phyloP scores from a whole-genome alignment of 805 yeast genomes.

The Starmerella lactis-condensi region DNA sequence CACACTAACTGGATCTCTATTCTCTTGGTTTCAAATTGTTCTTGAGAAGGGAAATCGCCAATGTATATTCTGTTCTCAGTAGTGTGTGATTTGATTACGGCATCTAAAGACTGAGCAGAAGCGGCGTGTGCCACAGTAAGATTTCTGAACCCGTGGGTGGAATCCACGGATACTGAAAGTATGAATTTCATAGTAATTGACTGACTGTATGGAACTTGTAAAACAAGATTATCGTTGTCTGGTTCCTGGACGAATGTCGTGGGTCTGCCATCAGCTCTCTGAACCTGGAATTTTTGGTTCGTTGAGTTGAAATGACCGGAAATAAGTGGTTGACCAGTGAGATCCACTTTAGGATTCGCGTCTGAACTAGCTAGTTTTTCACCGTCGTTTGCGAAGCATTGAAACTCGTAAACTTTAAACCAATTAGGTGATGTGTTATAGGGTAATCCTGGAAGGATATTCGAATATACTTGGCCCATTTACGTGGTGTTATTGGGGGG shows the following conservation, averaged over 20 bases:
- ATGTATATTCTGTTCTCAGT: no score
- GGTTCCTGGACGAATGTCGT: constrained; percentile 14
- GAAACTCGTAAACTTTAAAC: constrained; percentile 9
- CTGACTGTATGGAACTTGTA: constrained; percentile 13
- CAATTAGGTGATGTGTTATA: constrained; percentile 11
- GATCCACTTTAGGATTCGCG: constrained; percentile 3
- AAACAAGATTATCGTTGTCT: constrained; percentile 9
- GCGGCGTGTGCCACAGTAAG: background rate
- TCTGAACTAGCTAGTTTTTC: no score
- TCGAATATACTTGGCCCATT: constrained; percentile 17
- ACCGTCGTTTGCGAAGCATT: constrained; percentile 12
- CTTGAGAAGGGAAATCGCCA: no score
- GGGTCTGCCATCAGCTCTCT: constrained; percentile 11
- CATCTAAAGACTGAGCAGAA: no score
- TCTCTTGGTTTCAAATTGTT: background rate
- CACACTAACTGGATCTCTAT: constrained; percentile 22
- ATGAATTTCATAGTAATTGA: background rate
- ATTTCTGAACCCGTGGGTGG: background rate
- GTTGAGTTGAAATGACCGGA: constrained; percentile 5
- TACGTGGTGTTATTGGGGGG: no score
- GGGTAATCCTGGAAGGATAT: constrained; percentile 6
- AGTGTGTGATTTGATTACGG: no score
- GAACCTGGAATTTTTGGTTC: constrained; percentile 3
- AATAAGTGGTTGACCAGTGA: constrained; percentile 5
- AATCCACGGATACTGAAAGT: background rate